Evolutionary conservation across 2,329 filamentous ascomycete genomes (phyloP).

Genomic region (Verticillium tricorpus): DNA sequence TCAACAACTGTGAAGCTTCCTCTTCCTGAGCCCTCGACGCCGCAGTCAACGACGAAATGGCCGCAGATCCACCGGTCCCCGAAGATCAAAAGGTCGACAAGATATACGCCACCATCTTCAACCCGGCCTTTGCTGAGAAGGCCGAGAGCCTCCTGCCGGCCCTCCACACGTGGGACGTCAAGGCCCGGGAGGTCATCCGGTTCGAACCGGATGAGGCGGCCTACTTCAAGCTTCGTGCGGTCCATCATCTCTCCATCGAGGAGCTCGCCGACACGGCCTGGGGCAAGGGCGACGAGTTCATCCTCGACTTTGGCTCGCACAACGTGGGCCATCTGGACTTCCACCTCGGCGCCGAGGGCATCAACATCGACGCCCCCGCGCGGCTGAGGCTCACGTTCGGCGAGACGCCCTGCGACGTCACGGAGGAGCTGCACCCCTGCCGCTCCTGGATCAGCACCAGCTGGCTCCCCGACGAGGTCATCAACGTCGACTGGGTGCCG

Average conservation of each 20-base stretch:
- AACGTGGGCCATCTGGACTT: conserved; percentile 26
- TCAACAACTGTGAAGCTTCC: too few relatives aligned
- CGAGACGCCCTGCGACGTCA: conserved; percentile 30
- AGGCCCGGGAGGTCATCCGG: not conserved
- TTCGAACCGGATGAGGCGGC: not conserved
- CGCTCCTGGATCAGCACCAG: conserved; percentile 32
- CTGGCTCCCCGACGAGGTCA: conserved; percentile 30
- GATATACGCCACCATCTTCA: not conserved
- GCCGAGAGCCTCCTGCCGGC: not conserved
- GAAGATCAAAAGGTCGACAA: not conserved
- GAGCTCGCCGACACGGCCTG: conserved; percentile 14
- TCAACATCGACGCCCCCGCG: conserved; percentile 28
- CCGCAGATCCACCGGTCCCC: not conserved
- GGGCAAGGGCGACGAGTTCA: conserved; percentile 21
- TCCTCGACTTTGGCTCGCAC: conserved; percentile 27
- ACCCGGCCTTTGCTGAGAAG: not conserved
- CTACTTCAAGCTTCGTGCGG: not conserved
- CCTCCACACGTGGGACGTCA: not conserved
- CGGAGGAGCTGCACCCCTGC: conserved; percentile 23
- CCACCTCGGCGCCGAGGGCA: conserved; percentile 19
- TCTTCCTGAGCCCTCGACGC: too few relatives aligned
- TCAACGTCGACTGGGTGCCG: conserved; percentile 28
- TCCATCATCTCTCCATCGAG: conserved; percentile 4
- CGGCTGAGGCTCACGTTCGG: conserved; percentile 29
- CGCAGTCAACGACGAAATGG: too few relatives aligned